These are phyloP conservation scores for Colletotrichum tanaceti DNA, from an alignment of 2,329 filamentous ascomycete species.

Conservation along the genomic window DNA sequence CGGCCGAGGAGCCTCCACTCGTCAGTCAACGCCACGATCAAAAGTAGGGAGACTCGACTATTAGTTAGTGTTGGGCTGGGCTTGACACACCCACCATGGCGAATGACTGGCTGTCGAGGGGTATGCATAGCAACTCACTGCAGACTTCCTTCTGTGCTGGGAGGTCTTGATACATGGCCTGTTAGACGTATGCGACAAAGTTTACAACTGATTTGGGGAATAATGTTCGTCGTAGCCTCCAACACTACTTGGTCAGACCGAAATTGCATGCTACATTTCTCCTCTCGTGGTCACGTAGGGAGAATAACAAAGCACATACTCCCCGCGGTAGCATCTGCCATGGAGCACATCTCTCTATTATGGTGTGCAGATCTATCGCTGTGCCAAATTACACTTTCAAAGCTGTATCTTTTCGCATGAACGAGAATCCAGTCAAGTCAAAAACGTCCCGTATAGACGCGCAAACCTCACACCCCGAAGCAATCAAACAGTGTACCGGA, in stretches of 20 bases:
- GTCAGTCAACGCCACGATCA: not conserved
- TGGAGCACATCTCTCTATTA: constrained; percentile 6
- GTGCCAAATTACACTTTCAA: not conserved
- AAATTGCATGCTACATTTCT: no score
- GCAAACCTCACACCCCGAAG: not conserved
- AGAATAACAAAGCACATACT: no score
- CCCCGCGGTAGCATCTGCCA: not conserved
- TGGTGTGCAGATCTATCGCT: not conserved
- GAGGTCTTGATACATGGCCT: not conserved
- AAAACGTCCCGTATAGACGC: not conserved
- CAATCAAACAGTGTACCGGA: constrained; percentile 62
- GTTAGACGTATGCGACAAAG: not conserved
- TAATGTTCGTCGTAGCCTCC: no score
- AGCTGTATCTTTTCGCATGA: not conserved
- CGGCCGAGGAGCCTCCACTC: not conserved
- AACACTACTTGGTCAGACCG: no score
- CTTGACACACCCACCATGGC: not conserved
- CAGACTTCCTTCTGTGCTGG: not conserved
- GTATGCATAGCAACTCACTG: not conserved
- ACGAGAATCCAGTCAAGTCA: not conserved
- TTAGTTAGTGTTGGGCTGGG: not conserved
- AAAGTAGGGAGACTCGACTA: not conserved
- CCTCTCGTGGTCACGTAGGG: no score
- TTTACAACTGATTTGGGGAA: no score
- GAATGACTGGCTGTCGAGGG: no score